Evolutionary conservation across 108 stramenopile species (phyloP).

Genomic region (Nitzschia sp.): DNA sequence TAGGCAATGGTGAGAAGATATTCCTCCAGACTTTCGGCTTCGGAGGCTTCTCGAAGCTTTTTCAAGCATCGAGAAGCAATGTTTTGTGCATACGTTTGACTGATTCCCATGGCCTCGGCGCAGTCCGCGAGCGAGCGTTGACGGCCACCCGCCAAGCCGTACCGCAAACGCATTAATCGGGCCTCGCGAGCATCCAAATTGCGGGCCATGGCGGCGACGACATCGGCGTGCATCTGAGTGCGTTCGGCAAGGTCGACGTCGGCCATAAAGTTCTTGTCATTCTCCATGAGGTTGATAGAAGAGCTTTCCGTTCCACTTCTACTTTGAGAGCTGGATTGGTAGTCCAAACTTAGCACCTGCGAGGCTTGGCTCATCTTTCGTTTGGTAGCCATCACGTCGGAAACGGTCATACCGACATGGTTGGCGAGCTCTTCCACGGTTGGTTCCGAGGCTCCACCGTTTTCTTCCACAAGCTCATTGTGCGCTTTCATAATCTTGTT

Average conservation of each 20-base stretch:
- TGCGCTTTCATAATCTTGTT: slow-evolving; percentile 63
- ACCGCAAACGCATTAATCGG: slow-evolving; percentile 71
- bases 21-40: slow-evolving; percentile 77
- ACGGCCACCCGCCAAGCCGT: slow-evolving; percentile 74
- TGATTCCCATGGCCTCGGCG: slow-evolving; percentile 79
- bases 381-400: slow-evolving; percentile 46
- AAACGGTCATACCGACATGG: slow-evolving; percentile 43
- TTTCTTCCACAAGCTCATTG: slow-evolving; percentile 39
- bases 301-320: slow-evolving; percentile 45
- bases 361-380: slow-evolving; percentile 60
- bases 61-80: slow-evolving; percentile 65
- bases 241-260: slow-evolving; percentile 73
- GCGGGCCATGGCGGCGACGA: slow-evolving; percentile 65
- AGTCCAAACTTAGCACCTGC: slow-evolving; percentile 75
- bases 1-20: slow-evolving; percentile 82
- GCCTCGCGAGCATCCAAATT: slow-evolving; percentile 68
- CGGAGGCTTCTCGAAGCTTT: slow-evolving; percentile 74
- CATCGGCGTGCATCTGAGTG: slow-evolving; percentile 72
- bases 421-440: slow-evolving; percentile 49
- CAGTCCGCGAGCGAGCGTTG: slow-evolving; percentile 65
- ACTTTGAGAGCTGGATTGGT: slow-evolving; percentile 49
- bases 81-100: slow-evolving; percentile 59
- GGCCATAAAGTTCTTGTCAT: slow-evolving; percentile 23
- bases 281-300: slow-evolving; percentile 10
- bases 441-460: slow-evolving; percentile 29